phyloP scores from a whole-genome alignment of 78 protist genomes.

The Dictyostelium brefeldianum region DNA sequence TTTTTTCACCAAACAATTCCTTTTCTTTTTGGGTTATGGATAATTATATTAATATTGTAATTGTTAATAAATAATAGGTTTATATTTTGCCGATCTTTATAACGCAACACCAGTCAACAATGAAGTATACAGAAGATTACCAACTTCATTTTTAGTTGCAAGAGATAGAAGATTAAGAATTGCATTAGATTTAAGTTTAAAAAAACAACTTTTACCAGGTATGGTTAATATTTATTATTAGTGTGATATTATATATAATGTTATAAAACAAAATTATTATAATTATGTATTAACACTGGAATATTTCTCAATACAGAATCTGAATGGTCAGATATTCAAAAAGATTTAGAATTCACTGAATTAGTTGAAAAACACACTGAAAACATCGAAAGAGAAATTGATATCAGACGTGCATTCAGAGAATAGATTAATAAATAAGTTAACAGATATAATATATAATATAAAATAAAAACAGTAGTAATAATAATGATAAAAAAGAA shows the following conservation, averaged over 20 bases:
- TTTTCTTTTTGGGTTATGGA: not conserved
- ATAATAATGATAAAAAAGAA: not conserved
- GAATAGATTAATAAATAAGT: constrained; percentile 17
- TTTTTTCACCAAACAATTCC: not conserved
- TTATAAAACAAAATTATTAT: too few relatives aligned
- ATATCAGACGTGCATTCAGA: constrained; percentile 58
- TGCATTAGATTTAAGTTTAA: constrained; percentile 63
- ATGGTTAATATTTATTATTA: not conserved
- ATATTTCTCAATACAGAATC: constrained; percentile 38
- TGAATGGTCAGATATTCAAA: constrained; percentile 50
- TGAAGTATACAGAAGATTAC: constrained; percentile 68
- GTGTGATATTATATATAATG: too few relatives aligned
- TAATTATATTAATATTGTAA: not conserved
- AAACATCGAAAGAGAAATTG: constrained; percentile 35
- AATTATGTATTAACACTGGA: too few relatives aligned
- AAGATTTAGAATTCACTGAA: constrained; percentile 49
- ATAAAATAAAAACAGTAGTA: not conserved
- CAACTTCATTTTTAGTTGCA: constrained; percentile 10
- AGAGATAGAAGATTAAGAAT: constrained; percentile 76
- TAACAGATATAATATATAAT: not conserved
- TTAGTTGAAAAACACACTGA: constrained; percentile 6
- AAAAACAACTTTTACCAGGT: constrained; percentile 66
- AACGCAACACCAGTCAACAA: constrained; percentile 50
- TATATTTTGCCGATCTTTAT: constrained; percentile 79
- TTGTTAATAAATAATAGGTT: constrained; percentile 5